Evolutionary conservation across 495 filamentous ascomycete species (phyloP), one percentile per base, ranked within the genome.

Genomic region (Halenospora varia): DNA sequence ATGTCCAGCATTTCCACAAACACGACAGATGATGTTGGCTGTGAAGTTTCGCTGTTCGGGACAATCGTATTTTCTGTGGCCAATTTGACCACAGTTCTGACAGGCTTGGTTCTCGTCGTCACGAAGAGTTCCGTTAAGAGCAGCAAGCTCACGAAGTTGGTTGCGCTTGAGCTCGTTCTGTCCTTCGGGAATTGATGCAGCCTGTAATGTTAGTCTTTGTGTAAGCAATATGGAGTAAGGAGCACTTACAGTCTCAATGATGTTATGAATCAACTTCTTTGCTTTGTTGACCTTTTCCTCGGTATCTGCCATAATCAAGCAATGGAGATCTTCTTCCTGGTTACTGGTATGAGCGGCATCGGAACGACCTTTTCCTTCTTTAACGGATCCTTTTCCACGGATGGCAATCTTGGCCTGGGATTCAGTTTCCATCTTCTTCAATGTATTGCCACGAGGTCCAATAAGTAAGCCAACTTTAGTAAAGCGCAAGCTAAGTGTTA

Each of bases 381-480:
- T 98, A 68, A 98, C 94, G 66, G 94, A 98, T 69, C 94, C 94
- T 77, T 97, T 98, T 77, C 94, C 94, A 68, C 94, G 92, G 63
- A 98, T 98, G 61, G 94, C 94, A 77, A 98, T 98, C 71, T 98
- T 98, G 70, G 94, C 94, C 47, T 86, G 84, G 45, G 94, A 98
- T 77, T 97, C 91, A 65, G 87, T 82, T 70, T 98, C 94, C 94
- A 98, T 98, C 73, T 96, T 97, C 79, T 98, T 98, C 64, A 98
- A 77, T 56, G 94, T 98, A 69, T 97, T 97, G 69, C 94, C 94
- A 89, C 94, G 94, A 77, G 94, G 94, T 73, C 94, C 94, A 84
- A 98, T 98, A 70, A 98, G 91, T 85, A 98, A 85, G 73, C 94
- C 94, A 87, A 98, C 94, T 98, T 93, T 87, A 88, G 87, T 86